phyloP scores from a whole-genome alignment of 2,329 filamentous ascomycete species.

The Ascochyta viciae-villosae region DNA sequence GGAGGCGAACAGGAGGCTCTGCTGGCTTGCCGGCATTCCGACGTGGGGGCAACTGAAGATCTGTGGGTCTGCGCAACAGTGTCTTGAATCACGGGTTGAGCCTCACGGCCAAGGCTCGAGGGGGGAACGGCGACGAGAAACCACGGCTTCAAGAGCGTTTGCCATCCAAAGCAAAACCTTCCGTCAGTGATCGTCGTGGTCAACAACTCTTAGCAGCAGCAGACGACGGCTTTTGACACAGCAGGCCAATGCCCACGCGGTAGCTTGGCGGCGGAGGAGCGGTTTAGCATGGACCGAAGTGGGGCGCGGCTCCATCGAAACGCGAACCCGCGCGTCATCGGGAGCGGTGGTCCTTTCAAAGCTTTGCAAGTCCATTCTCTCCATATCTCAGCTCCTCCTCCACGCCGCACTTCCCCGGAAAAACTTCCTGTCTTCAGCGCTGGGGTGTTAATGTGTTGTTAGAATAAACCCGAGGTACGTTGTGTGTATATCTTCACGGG shows the following conservation, averaged over 20 bases:
- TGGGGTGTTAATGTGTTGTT: constrained; percentile 8
- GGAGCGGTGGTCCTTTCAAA: constrained; percentile 12
- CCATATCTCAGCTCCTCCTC: constrained; percentile 14
- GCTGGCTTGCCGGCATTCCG: constrained; percentile 13
- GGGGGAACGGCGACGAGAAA: no score
- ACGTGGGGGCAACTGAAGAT: constrained; percentile 17
- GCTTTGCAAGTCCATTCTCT: constrained; percentile 16
- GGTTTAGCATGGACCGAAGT: constrained; percentile 15
- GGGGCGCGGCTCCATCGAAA: constrained; percentile 9
- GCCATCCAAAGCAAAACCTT: background rate
- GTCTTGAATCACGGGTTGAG: constrained; percentile 5
- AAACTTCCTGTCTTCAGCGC: constrained; percentile 10
- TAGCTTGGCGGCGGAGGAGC: constrained; percentile 15
- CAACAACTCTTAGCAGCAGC: constrained; percentile 7
- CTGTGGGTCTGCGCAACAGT: constrained; percentile 12
- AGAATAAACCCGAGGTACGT: constrained; percentile 13
- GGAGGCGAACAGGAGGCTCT: constrained; percentile 18
- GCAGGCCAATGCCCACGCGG: constrained; percentile 3
- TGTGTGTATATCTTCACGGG: background rate
- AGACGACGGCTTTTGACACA: background rate
- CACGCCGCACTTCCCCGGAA: constrained; percentile 18
- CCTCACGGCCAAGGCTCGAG: constrained; percentile 1
- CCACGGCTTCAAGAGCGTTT: background rate
- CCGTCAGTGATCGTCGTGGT: constrained; percentile 2
- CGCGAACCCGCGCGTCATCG: constrained; percentile 18